Evolutionary conservation across 1,139 yeast species (phyloP).

Genomic region (Arxiozyma heterogenica): DNA sequence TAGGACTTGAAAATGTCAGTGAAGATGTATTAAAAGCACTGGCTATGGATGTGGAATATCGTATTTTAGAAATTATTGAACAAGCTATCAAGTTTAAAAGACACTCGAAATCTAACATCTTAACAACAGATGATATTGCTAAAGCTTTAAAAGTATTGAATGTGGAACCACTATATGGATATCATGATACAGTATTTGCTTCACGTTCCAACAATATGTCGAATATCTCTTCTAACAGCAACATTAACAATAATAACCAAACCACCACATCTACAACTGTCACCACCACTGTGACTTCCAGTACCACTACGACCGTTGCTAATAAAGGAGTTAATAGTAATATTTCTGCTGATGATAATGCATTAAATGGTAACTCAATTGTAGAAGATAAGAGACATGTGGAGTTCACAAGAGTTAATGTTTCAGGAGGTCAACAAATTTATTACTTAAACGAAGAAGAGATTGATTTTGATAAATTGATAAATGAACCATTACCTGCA

Average conservation of each 20-base stretch:
- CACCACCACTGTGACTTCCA: neutral
- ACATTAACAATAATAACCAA: neutral
- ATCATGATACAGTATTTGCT: conserved; percentile 30
- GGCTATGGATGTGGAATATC: conserved; percentile 97
- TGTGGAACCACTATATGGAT: conserved; percentile 80
- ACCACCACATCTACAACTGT: neutral
- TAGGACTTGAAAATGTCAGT: conserved; percentile 68
- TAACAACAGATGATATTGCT: conserved; percentile 75
- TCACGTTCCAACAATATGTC: neutral
- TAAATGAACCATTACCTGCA: conserved; percentile 89
- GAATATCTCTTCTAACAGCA: neutral
- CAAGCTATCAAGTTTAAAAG: conserved; percentile 95
- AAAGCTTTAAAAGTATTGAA: conserved; percentile 77
- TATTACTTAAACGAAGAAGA: conserved; percentile 87
- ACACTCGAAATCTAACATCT: conserved; percentile 75
- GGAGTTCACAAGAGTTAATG: conserved; percentile 33
- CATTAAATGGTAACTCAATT: conserved; percentile 8
- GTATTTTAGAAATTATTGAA: conserved; percentile 90
- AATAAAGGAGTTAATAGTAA: neutral
- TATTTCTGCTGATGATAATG: neutral
- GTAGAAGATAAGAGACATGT: conserved; percentile 27
- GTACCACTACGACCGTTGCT: neutral
- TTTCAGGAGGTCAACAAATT: conserved; percentile 51
- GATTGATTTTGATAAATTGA: conserved; percentile 85
- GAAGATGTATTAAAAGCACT: conserved; percentile 91